Evolutionary conservation across 2,329 filamentous ascomycete species (phyloP), one percentile per base, ranked within the genome.

Genomic region (Diaporthe citrichinensis): DNA sequence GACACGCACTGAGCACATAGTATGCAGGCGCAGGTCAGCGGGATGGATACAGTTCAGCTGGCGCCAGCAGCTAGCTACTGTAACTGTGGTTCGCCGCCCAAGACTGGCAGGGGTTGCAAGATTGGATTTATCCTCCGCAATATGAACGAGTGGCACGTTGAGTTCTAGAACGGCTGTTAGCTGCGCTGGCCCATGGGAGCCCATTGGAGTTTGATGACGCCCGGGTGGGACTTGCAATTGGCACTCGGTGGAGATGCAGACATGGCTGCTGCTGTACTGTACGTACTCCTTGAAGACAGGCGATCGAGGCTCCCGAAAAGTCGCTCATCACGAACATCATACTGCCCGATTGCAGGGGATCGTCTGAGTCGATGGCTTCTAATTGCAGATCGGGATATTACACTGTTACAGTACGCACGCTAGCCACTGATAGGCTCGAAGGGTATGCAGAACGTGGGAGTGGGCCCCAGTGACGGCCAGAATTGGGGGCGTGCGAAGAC

Each of bases 381-480:
- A 72, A 75, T 67, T 72, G 51, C 73, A 72, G 46, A 41, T 55
- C 72, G 71, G 72, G 71, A 62, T 36, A 73, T 41, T 61, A 61
- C 58, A 53, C 36, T 28, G 58, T 62, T 62, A 17, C 71, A 72
- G 44, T 34, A 61, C 49, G 41, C 44, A 72, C 31, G 20, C 57
- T 62, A 61, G 57, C 25, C 7, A 15, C 25, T 72, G 57, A 46
- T 62, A 61, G 71, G 59, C n/a, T 55, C n/a, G 49, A 44, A 36
- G 15, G 46, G 20, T n/a, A 28, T 34, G 73, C 53, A 75, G 55
- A 65, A 72, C 57, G 73, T 75, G 67, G 58, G 25, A 62, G 71
- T 55, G 71, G 57, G 51, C 44, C 44, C 39, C 53, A 36, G 55
- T 23, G 28, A 61, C 23, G 28, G 31, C 39, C 53, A 39, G n/a